Base-by-base conservation (phyloP, 1,139 yeast genomes). In the Diutina sp. region DNA sequence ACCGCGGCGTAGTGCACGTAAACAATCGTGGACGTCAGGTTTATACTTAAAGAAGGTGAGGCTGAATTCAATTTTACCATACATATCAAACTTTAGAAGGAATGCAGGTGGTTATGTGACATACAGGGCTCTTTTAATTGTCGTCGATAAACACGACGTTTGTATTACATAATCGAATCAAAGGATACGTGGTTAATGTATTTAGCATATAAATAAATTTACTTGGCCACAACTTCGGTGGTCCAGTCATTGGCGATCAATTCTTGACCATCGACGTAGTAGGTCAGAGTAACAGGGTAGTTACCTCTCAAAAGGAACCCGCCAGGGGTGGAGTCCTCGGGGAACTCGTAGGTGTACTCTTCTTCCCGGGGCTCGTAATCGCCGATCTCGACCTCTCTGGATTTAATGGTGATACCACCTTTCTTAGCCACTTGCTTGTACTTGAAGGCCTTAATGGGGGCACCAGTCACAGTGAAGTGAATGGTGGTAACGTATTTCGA, bases 371-470 rank as follows among this genome's bases (percentile, higher is more conserved):
- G 53, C 18, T 50, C 53, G 28, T 30, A 50, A 64, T 18, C 56
- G 55, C 12, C 61, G 55, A 76, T 61, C 14, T 66, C 68, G 55
- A 66, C 59, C 18, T 69, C 72, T 53, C 72, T 70, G 48, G 65
- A 64, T 61, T 70, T 72, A 46, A 75, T 65, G 16, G 72, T 65
- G 54, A 75, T 61, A 55, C 78, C 77, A 46, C 69, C 74, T 63
- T 71, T 74, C 63, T 68, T 72, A 55, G 74, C 70, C 16, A 68
- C 69, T 62, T 73, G 78, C 58, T 67, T 69, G 63, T 74, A 74
- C 56, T 63, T 66, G 58, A 76, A 66, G 56, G 72, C 62, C 57
- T 67, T 67, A 61, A 75, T 65, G 56, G 67, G 63, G 55, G 65
- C 66, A 58, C 67, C 66, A 56, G 60, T 60, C 32, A 72, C 78